phyloP scores from a whole-genome alignment of 176 grass and related monocot genomes.

The Metroxylon sagu region DNA sequence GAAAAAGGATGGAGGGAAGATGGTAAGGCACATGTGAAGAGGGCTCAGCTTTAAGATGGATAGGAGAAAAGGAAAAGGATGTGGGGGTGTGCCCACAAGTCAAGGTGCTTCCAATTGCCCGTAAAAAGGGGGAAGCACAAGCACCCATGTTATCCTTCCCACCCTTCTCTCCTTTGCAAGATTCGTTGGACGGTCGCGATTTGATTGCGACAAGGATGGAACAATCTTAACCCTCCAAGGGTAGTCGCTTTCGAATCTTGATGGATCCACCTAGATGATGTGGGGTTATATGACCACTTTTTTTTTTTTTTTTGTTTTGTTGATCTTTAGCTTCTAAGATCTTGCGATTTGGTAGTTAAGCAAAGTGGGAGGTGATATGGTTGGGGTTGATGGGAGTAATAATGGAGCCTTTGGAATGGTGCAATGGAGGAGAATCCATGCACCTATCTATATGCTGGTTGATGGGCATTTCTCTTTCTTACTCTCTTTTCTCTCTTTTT shows the following conservation, averaged over 20 bases:
- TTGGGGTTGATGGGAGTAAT: conserved; percentile 25
- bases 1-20: background rate
- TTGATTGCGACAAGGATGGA: too few relatives aligned
- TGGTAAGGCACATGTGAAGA: background rate
- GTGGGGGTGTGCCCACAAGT: background rate
- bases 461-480: conserved; percentile 2
- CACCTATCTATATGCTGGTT: conserved; percentile 3
- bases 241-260: background rate
- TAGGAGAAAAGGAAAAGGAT: background rate
- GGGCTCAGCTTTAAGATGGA: conserved; percentile 11
- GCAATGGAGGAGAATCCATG: conserved; percentile 5
- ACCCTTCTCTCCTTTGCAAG: background rate
- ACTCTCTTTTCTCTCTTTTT: background rate
- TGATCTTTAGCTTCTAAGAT: background rate
- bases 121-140: background rate
- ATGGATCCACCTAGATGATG: background rate
- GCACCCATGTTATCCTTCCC: background rate
- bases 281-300: background rate
- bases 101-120: background rate
- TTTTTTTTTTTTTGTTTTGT: background rate
- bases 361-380: conserved; percentile 4
- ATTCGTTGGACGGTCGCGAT: too few relatives aligned
- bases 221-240: too few relatives aligned
- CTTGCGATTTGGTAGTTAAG: conserved; percentile 1
- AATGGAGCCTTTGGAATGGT: conserved; percentile 24